phyloP scores from a whole-genome alignment of 352 stramenopile genomes.

The Phytophthora pini region DNA sequence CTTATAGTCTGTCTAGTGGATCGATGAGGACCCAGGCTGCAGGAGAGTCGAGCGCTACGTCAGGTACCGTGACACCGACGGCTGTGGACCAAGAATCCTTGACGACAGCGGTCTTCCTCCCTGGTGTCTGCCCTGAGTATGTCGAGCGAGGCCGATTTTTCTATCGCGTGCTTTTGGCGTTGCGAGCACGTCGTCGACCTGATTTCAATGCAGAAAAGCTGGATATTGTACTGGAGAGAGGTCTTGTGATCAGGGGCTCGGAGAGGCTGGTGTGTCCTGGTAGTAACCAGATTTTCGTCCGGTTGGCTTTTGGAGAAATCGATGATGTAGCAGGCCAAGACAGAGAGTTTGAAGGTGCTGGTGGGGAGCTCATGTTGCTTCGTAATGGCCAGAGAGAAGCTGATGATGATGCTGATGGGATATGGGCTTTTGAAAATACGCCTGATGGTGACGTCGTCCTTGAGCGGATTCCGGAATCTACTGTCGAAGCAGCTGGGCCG shows the following conservation, averaged over 20 bases:
- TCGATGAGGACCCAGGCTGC: conserved; percentile 51
- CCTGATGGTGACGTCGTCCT: conserved; percentile 62
- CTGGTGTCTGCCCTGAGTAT: conserved; percentile 67
- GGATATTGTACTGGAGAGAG: conserved; percentile 60
- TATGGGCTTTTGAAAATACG: conserved; percentile 78
- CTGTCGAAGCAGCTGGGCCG: conserved; percentile 30
- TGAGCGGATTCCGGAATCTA: conserved; percentile 64
- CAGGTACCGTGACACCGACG: conserved; percentile 21
- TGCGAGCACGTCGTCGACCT: conserved; percentile 55
- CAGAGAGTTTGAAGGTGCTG: conserved; percentile 24
- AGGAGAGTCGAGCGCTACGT: conserved; percentile 3
- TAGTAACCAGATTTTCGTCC: conserved; percentile 74
- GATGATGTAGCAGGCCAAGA: conserved; percentile 16
- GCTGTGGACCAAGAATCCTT: conserved; percentile 1
- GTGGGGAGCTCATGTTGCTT: conserved; percentile 30
- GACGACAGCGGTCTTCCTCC: conserved; percentile 48
- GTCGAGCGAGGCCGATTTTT: conserved; percentile 69
- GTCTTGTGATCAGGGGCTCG: conserved; percentile 54
- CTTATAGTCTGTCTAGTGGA: conserved; percentile 68
- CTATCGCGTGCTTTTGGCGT: conserved; percentile 59
- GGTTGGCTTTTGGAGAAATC: conserved; percentile 30
- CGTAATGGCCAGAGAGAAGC: conserved; percentile 36
- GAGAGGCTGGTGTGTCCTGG: conserved; percentile 65
- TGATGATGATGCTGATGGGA: conserved; percentile 44
- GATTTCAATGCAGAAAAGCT: conserved; percentile 62